Base-by-base conservation (phyloP, 1,284 basidiomycete genomes). In the Puccinia triticina region DNA sequence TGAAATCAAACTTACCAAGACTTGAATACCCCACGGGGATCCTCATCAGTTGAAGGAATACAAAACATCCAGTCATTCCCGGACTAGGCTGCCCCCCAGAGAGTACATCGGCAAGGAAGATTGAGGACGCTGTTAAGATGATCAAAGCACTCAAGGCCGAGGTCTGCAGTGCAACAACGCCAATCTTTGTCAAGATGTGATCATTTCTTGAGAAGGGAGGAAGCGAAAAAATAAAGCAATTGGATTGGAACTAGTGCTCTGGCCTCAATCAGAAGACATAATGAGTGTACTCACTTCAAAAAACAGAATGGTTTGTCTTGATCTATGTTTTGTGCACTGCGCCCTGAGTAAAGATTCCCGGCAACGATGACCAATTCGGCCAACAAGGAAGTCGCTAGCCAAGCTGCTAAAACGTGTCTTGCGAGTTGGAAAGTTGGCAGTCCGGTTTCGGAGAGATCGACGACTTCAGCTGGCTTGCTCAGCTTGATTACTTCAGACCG, bases 381-480 rank as follows among this genome's bases (percentile, higher is more conserved):
- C 26, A 61, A 16, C 55, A 40, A 59, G 16, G 55, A 57, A 57
- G 55, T 76, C 46, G 21, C 55, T 7, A 76, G 74, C 74, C 74
- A 76, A 76, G 55, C 37, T n/a, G 32, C 55, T 32, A 57, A 57
- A 23, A 61, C 16, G 1, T n/a, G 23, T 8, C 50, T 43, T 46
- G 43, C 55, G n/a, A 61, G 26, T 53, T 61, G 57, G 55, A 76
- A 76, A 61, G 55, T 59, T 43, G 50, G 74, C 26, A 76, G 43
- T 23, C 37, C 32, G 37, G 55, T 16, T 61, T 18, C 10, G 29
- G 74, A 21, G 32, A 57, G 55, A 59, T 76, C 34, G 32, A 61
- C 29, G 37, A 61, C 32, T 26, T 76, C 18, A 26, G 29, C 3
- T 61, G 40, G 53, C 0, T n/a, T 59, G 23, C 21, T 76, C 37